Base-by-base conservation (phyloP, 805 yeast genomes). In the Monosporozyma yasuniensis region DNA sequence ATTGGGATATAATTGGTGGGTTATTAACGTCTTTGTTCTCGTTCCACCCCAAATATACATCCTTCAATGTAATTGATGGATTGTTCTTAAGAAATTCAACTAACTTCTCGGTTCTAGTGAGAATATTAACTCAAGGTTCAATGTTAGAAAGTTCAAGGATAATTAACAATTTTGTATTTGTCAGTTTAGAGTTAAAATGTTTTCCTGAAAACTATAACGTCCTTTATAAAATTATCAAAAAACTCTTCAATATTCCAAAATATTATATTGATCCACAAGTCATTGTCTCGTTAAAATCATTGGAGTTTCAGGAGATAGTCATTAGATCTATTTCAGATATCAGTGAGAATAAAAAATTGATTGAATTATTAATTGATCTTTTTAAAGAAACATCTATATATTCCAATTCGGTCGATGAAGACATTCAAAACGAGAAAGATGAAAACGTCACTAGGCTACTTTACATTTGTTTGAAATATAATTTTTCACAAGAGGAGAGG, bases 371-470 rank as follows among this genome's bases (percentile, higher is more conserved):
- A n/a, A 11, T 44, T 12, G 28, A 19, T 22, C 38, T 12, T 21
- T 44, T 44, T n/a, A 30, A 44, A 21, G 38, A 44, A 5, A n/a
- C 25, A 12, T 12, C 39, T 3, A 9, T 22, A 44, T 7, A 28
- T 16, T 32, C 39, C 10, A 25, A 14, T 27, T 6, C 9, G 4
- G 4, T 54, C 49, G 50, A 47, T 4, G 47, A 45, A 22, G 42
- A 39, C 4, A 5, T 11, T 7, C 37, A 46, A 14, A 50, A 56
- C 23, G 53, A 50, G 6, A 22, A 21, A 1, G 44, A 47, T 3
- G 69, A 66, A 52, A 41, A 44, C 0, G 47, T 57, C 2, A 60
- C 67, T 22, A 52, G 53, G 25, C 21, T 67, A 11, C 49, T 63
- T 3, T 54, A 48, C 1, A 49, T 59, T 10, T 42, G 57, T 21